Conservation (phyloP, 306 rosid species). For the Trifolium fragiferum region DNA sequence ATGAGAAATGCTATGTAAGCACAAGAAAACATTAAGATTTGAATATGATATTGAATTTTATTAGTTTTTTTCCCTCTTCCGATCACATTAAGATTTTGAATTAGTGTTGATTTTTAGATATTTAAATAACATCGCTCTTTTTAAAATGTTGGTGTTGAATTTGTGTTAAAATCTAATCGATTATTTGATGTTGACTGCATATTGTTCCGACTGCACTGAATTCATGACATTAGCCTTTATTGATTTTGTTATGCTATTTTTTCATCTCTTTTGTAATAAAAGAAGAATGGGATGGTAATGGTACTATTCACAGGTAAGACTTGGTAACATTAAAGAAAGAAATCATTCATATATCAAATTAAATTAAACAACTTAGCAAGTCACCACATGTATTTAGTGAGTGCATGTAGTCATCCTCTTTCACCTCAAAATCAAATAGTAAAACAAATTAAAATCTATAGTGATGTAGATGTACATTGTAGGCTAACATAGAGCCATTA, state of each 20-base stretch:
- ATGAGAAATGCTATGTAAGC: too few species aligned
- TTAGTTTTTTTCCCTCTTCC: too few species aligned
- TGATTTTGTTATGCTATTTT: neutral
- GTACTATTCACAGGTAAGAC: neutral
- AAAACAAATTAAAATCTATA: slow-evolving; percentile 27
- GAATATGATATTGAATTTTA: too few species aligned
- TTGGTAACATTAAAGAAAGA: neutral
- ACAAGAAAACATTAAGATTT: too few species aligned
- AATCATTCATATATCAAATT: slow-evolving; percentile 14
- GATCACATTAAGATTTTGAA: too few species aligned
- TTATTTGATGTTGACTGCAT: too few species aligned
- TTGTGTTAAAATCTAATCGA: too few species aligned
- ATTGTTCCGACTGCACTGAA: too few species aligned
- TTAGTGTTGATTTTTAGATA: too few species aligned
- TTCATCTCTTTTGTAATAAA: neutral
- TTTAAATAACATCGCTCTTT: too few species aligned
- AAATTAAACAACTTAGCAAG: slow-evolving; percentile 21
- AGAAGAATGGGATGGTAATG: neutral
- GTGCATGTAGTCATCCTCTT: slow-evolving; percentile 10
- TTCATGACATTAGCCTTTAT: too few species aligned
- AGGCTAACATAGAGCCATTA: slow-evolving; percentile 36
- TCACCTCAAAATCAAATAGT: slow-evolving; percentile 18
- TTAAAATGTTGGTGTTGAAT: too few species aligned
- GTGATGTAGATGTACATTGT: slow-evolving; percentile 43
- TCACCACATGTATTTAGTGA: slow-evolving; percentile 27